Evolutionary conservation across 129 eudicot species (phyloP), one percentile per base, ranked within the genome.

Genomic region (Cynara cardunculus): DNA sequence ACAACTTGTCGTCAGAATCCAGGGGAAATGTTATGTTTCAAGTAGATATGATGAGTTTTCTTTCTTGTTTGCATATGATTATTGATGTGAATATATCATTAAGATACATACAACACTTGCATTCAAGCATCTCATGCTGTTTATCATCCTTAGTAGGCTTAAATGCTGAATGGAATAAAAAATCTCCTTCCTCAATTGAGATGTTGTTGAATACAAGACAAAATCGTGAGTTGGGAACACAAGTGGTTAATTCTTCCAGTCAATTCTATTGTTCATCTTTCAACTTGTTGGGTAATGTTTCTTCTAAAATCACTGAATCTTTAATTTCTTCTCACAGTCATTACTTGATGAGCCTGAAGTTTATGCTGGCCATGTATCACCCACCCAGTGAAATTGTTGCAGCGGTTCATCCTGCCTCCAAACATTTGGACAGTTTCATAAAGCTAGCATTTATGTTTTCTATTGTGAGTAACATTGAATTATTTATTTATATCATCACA

Each of bases 321-420:
- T 73, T 31, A 24, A 83, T 37, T 18, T 44, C 9, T 69, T 67
- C 16, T 78, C 78, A 24, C 87, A 94, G 98, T 80, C 49, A 3
- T 78, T 88, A 69, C 95, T 87, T 30, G 79, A 78, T 59, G 88
- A 39, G 19, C 26, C 19, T 66, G 44, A 79, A 5, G 67, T 87
- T 25, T 21, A 46, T 72, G 98, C 98, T 26, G 88, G 87, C 24
- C 44, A 84, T 77, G 81, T 28, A 64, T 85, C 84, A 78, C 87
- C 91, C 0, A 28, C n/a, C n/a, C n/a, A n/a, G 80, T 82, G 86
- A 88, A 72, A 73, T 94, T 25, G 88, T 88, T 73, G 98, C 95
- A 44, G 93, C 91, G 12, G 64, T 94, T 74, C 94, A 93, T 44
- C 98, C 98, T 18, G 82, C 75, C 22, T 76, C 79, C 5, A 73